Percentiles rank a stretch among this genome's conserved stretches.
These are phyloP conservation scores for Xylariales sp. DNA, from an alignment of 2,329 filamentous ascomycete genomes.

Conservation along the genomic window DNA sequence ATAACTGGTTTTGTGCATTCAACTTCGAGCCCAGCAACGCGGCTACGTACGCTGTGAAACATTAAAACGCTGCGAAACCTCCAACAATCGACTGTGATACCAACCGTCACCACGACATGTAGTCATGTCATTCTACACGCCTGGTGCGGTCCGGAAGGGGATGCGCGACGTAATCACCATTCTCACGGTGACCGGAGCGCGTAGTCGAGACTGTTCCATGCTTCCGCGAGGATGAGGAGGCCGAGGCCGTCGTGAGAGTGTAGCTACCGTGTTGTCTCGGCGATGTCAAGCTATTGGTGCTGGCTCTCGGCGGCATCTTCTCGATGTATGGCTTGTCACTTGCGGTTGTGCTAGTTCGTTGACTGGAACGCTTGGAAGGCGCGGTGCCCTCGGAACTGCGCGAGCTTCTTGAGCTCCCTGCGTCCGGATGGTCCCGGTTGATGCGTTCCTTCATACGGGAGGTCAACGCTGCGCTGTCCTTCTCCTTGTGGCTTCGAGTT, in stretches of 20 bases:
- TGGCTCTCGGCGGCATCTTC: slow-evolving; percentile 28
- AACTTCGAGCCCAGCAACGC: background rate
- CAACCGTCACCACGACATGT: background rate
- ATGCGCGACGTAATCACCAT: slow-evolving; percentile 30
- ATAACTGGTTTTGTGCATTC: background rate
- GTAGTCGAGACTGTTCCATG: slow-evolving; percentile 7
- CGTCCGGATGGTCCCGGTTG: slow-evolving; percentile 31
- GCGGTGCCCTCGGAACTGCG: slow-evolving; percentile 25
- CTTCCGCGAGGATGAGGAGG: slow-evolving; percentile 22
- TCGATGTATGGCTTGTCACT: slow-evolving; percentile 34
- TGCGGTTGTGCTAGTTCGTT: slow-evolving; percentile 4
- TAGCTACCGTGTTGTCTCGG: slow-evolving; percentile 29
- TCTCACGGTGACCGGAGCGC: slow-evolving; percentile 23
- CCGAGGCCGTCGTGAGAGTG: slow-evolving; percentile 27
- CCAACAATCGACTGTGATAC: slow-evolving; percentile 1
- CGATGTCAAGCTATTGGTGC: slow-evolving; percentile 24
- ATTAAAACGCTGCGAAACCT: slow-evolving; percentile 1
- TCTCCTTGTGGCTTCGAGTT: slow-evolving; percentile 20
- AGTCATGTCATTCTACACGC: slow-evolving; percentile 1
- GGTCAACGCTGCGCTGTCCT: slow-evolving; percentile 21
- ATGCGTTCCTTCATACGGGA: slow-evolving; percentile 36
- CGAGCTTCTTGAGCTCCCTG: slow-evolving; percentile 24
- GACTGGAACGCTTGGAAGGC: slow-evolving; percentile 21
- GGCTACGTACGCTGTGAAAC: slow-evolving; percentile 23
- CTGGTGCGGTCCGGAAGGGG: slow-evolving; percentile 32